Conservation (phyloP, 129 eudicot genomes). For the Ambrosia artemisiifolia region DNA sequence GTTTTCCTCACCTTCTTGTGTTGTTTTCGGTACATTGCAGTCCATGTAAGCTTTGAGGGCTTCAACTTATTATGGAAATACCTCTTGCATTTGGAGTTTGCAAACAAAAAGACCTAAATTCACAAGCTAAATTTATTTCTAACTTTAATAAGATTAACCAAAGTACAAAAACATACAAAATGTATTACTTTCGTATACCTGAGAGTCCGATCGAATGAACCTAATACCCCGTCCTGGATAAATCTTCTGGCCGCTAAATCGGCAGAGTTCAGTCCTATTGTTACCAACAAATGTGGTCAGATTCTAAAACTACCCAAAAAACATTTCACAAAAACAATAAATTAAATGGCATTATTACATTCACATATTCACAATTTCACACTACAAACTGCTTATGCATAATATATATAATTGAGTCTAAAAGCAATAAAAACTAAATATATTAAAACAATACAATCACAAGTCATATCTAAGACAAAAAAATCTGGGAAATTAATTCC, state of each 20-base stretch:
- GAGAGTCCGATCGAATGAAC: conserved; percentile 37
- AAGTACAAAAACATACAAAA: neutral
- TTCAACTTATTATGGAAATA: conserved; percentile 54
- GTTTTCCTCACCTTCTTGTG: conserved; percentile 47
- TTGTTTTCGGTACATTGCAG: conserved; percentile 62
- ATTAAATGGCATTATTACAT: neutral
- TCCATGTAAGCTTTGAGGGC: conserved; percentile 67
- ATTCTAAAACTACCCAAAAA: neutral
- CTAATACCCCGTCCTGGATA: conserved; percentile 38
- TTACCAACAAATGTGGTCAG: neutral
- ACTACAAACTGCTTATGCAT: neutral
- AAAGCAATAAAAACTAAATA: neutral
- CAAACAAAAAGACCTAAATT: conserved; percentile 52
- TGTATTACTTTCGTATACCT: conserved; percentile 8
- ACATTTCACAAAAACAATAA: neutral
- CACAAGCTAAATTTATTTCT: neutral
- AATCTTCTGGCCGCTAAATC: conserved; percentile 36
- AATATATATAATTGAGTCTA: neutral
- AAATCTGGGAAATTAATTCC: neutral
- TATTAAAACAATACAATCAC: too few relatives aligned
- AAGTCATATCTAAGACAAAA: too few relatives aligned
- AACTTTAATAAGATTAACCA: neutral
- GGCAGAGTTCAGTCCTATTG: conserved; percentile 32
- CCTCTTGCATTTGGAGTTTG: conserved; percentile 64
- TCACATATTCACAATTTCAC: neutral